phyloP scores from a whole-genome alignment of 768 basidiomycete genomes.

The Psilocybe subaeruginosa region DNA sequence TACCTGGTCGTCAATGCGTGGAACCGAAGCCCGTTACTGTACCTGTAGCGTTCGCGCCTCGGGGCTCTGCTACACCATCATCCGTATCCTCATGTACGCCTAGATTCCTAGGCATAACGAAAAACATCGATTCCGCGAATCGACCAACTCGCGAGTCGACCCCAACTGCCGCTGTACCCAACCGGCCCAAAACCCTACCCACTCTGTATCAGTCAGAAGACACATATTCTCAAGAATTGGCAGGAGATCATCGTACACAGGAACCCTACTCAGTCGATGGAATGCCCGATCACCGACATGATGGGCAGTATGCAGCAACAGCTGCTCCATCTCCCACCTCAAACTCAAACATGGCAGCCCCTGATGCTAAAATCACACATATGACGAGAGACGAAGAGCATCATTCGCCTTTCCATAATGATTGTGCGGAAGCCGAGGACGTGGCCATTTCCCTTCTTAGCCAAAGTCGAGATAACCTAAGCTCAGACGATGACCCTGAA shows the following conservation, averaged over 20 bases:
- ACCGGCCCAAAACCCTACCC: neutral
- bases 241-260: neutral
- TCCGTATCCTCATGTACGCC: neutral
- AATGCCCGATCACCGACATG: neutral
- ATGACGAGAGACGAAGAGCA: neutral
- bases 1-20: neutral
- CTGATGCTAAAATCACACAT: neutral
- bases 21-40: neutral
- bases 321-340: neutral
- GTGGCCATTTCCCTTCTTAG: neutral
- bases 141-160: neutral
- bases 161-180: neutral
- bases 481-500: neutral
- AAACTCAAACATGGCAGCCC: neutral
- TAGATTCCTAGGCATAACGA: neutral
- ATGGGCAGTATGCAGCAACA: neutral
- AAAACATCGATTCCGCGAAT: neutral
- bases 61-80: neutral
- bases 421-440: neutral
- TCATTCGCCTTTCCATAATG: neutral
- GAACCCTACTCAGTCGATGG: neutral
- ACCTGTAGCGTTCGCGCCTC: conserved; percentile 2
- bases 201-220: neutral
- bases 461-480: neutral
- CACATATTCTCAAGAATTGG: neutral